Evolutionary conservation across 768 basidiomycete species (phyloP).

Genomic region (Rhizopogon salebrosus): DNA sequence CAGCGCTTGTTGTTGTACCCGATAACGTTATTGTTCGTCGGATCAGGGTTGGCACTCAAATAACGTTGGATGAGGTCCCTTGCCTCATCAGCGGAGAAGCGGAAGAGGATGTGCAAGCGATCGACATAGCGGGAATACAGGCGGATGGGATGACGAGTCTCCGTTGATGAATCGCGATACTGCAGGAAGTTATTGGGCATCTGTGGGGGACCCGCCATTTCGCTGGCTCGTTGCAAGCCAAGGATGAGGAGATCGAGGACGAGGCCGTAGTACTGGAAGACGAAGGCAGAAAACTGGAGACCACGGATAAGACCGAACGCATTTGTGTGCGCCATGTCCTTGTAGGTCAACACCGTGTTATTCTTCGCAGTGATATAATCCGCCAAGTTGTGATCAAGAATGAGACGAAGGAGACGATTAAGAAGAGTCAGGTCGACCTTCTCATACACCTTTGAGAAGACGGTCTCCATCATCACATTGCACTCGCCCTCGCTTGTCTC

Average conservation of each 20-base stretch:
- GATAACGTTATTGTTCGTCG: slow-evolving; percentile 97
- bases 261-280: slow-evolving; percentile 98
- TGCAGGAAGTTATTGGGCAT: slow-evolving; percentile 99
- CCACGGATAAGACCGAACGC: slow-evolving; percentile 96
- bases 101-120: slow-evolving; percentile 90
- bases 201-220: slow-evolving; percentile 97
- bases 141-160: slow-evolving; percentile 96
- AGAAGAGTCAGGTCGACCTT: slow-evolving; percentile 96
- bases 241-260: slow-evolving; percentile 94
- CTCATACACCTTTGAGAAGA: slow-evolving; percentile 96
- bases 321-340: slow-evolving; percentile 98
- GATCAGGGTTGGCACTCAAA: slow-evolving; percentile 95
- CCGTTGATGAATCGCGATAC: slow-evolving; percentile 90
- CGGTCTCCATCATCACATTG: slow-evolving; percentile 98
- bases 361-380: slow-evolving; percentile 99
- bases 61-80: slow-evolving; percentile 98
- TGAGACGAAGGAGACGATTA: slow-evolving; percentile 91
- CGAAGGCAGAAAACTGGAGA: slow-evolving; percentile 96
- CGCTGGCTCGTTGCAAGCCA: slow-evolving; percentile 95
- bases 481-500: slow-evolving; percentile 98
- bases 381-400: slow-evolving; percentile 97
- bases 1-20: slow-evolving; percentile 99
- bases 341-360: slow-evolving; percentile 92
- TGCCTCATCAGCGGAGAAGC: slow-evolving; percentile 96
- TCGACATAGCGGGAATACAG: slow-evolving; percentile 98